These are phyloP conservation scores for Globisporangium heterothallicum DNA, from an alignment of 352 stramenopile genomes.

Conservation along the genomic window DNA sequence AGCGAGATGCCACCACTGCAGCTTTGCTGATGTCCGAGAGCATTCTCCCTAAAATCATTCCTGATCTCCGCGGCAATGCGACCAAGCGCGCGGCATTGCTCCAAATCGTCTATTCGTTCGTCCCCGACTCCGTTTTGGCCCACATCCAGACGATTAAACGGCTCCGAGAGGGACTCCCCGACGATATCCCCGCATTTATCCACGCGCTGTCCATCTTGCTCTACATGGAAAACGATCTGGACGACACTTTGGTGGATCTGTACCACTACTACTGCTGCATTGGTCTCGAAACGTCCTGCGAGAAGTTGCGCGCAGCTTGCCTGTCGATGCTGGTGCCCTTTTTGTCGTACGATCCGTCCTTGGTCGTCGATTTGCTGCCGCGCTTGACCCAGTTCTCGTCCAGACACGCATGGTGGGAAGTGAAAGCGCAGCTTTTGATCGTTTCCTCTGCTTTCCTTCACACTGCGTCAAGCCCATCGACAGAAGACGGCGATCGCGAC, in stretches of 20 bases:
- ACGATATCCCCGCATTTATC: conserved; percentile 73
- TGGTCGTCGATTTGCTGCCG: conserved; percentile 56
- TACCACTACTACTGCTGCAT: conserved; percentile 89
- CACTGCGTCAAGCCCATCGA: conserved; percentile 12
- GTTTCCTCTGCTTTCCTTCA: conserved; percentile 57
- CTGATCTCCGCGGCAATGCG: conserved; percentile 17
- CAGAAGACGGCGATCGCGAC: conserved; percentile 20
- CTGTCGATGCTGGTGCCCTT: conserved; percentile 74
- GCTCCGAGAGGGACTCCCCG: conserved; percentile 49
- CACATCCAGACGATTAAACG: conserved; percentile 78
- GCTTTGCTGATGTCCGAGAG: conserved; percentile 52
- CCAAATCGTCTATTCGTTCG: conserved; percentile 56
- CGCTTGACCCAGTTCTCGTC: conserved; percentile 60
- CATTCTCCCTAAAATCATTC: conserved; percentile 39
- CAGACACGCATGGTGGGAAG: conserved; percentile 74
- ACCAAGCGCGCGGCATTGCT: conserved; percentile 52
- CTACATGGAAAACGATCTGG: conserved; percentile 60
- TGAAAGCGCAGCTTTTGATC: conserved; percentile 75
- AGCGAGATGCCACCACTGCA: conserved; percentile 35
- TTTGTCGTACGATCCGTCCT: conserved; percentile 30
- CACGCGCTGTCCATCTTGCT: conserved; percentile 66
- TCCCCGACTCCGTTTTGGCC: conserved; percentile 37
- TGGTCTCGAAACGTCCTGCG: conserved; percentile 58
- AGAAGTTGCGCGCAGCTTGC: conserved; percentile 71
- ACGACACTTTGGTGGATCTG: conserved; percentile 71